Evolutionary conservation across 805 yeast species (phyloP), one percentile per base, ranked within the genome.

Genomic region (Candida wancherniae): DNA sequence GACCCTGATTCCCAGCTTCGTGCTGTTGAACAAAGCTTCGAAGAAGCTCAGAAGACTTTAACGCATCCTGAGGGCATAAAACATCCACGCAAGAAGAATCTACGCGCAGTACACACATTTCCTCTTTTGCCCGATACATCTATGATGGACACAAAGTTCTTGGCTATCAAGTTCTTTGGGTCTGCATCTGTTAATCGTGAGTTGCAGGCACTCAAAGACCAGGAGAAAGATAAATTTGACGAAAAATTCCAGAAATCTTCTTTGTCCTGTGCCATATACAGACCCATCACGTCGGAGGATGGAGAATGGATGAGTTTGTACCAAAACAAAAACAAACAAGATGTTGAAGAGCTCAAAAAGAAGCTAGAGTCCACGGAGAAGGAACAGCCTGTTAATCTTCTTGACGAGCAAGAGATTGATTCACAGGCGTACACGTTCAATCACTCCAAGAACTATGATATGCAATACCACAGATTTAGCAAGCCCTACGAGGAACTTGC

Each of bases 81-180:
- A 44, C 98, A 92, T 60, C 98, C 98, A 19, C 69, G 73, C 16
- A 85, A 80, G 61, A 80, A 73, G 50, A 66, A 73, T 34, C 59
- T 86, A 29, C 77, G 70, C 33, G 95, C 95, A 0, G 87, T 80
- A 13, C 71, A 69, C 37, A 69, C 86, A 2, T 84, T 87, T 85
- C 80, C 81, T 15, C 62, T 92, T 16, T 63, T 88, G 40, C 98
- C 98, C 6, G 97, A 92, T 56, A 77, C 92, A 7, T 78, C 90
- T n/a, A 74, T 84, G 70, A 69, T 86, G 72, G 98, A 92, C 57
- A 79, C 84, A 45, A 74, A 70, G 31, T 86, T 71, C 48, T 63
- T 75, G 47, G 67, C 77, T 19, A 61, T 85, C 24, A 83, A 80
- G 53, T 74, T 84, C 45, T 50, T 67, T 4, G 78, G 79, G 4